These are phyloP conservation scores for Ambrosia artemisiifolia DNA, from an alignment of 129 eudicot genomes.

Conservation along the genomic window DNA sequence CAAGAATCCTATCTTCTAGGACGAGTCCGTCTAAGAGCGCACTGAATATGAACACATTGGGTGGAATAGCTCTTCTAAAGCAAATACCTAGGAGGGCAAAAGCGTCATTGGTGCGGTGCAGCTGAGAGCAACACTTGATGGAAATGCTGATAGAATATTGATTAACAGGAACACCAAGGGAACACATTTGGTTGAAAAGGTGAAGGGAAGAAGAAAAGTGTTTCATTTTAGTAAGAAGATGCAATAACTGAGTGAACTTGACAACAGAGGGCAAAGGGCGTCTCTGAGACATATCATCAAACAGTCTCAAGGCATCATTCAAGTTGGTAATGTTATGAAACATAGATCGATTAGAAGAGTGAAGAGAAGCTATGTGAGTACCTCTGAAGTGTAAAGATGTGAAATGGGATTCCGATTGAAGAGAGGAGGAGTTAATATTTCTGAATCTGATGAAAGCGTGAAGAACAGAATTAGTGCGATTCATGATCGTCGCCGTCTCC, in stretches of 20 bases:
- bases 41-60: background rate
- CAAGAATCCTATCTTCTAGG: background rate
- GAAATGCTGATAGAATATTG: background rate
- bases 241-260: background rate
- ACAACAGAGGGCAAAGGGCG: background rate
- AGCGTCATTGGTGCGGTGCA: background rate
- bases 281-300: background rate
- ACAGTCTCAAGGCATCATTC: background rate
- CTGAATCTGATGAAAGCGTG: background rate
- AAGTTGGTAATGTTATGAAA: background rate
- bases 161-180: background rate
- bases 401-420: background rate
- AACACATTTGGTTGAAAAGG: background rate
- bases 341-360: too few relatives aligned
- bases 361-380: too few relatives aligned
- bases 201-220: background rate
- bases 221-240: background rate
- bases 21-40: background rate
- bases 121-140: background rate
- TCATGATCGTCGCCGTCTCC: background rate
- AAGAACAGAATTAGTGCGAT: background rate
- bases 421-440: background rate
- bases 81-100: background rate
- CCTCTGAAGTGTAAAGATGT: background rate
- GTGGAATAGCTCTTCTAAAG: conserved; percentile 2